These are phyloP conservation scores for Boletus bicolor DNA, from an alignment of 768 basidiomycete species.

Conservation along the genomic window DNA sequence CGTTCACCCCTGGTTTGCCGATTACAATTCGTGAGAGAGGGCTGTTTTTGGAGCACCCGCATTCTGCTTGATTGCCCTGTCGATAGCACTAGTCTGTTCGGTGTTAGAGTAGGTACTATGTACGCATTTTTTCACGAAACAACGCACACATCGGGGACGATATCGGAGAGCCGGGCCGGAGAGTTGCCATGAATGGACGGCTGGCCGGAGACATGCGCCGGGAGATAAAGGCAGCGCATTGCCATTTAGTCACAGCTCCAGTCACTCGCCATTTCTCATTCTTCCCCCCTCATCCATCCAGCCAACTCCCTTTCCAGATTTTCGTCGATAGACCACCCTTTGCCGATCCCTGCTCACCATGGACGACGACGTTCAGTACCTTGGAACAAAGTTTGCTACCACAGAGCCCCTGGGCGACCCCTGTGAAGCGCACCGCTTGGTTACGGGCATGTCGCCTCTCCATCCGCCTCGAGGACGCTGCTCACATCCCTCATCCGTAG, in stretches of 20 bases:
- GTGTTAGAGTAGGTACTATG: conserved; percentile 25
- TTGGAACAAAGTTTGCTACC: conserved; percentile 42
- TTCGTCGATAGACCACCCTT: background rate
- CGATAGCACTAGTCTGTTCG: conserved; percentile 4
- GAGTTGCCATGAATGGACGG: conserved; percentile 25
- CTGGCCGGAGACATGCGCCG: conserved; percentile 19
- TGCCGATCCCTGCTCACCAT: conserved; percentile 21
- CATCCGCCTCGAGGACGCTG: conserved; percentile 9
- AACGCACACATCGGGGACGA: background rate
- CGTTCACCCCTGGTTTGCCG: conserved; percentile 47
- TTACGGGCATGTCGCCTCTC: conserved; percentile 42
- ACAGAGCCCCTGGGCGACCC: conserved; percentile 28
- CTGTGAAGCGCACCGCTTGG: conserved; percentile 27
- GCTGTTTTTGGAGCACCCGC: background rate
- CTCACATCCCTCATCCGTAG: conserved; percentile 35
- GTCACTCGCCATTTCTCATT: conserved; percentile 21
- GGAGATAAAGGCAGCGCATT: conserved; percentile 31
- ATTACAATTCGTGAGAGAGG: conserved; percentile 40
- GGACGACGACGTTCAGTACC: conserved; percentile 63
- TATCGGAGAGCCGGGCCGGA: conserved; percentile 14
- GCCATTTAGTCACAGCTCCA: conserved; percentile 31
- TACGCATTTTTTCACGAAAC: conserved; percentile 4
- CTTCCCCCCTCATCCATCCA: conserved; percentile 9
- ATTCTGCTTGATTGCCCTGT: background rate
- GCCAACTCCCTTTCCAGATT: background rate